Percentiles rank a stretch among this genome's conserved stretches.
Evolutionary conservation across 352 stramenopile species (phyloP).

Genomic region (Pythium guiyangense): DNA sequence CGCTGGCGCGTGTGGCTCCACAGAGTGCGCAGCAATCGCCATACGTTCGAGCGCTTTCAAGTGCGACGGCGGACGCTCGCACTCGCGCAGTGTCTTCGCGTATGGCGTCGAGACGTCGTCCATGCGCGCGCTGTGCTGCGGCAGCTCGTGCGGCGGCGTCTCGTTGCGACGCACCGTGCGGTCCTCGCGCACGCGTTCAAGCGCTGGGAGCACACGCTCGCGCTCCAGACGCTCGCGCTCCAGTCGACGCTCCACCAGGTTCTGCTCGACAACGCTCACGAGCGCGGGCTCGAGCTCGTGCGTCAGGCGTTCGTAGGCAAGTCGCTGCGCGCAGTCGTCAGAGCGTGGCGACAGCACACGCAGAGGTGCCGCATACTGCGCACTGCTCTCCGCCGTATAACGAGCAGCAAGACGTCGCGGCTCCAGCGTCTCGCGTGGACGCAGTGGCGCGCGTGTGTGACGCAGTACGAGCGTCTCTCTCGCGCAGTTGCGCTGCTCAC

Average conservation of each 20-base stretch:
- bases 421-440: neutral
- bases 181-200: neutral
- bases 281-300: constrained; percentile 3
- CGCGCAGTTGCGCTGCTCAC: neutral
- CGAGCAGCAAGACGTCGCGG: neutral
- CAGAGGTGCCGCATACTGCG: neutral
- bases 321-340: neutral
- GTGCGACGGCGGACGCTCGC: too few relatives aligned
- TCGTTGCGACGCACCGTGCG: neutral
- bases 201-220: constrained; percentile 5
- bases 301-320: neutral
- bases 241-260: constrained; percentile 8
- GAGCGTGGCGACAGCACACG: neutral
- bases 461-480: neutral
- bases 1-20: too few relatives aligned
- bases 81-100: too few relatives aligned
- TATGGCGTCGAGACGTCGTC: neutral
- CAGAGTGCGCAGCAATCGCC: too few relatives aligned
- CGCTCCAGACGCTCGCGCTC: constrained; percentile 2
- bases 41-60: too few relatives aligned
- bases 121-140: neutral
- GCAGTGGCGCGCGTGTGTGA: neutral
- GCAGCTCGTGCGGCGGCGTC: neutral
- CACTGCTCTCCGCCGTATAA: neutral
- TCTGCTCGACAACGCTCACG: constrained; percentile 6